Evolutionary conservation across 2,329 filamentous ascomycete species (phyloP), one percentile per base, ranked within the genome.

Genomic region (Aspergillus costaricaensis): DNA sequence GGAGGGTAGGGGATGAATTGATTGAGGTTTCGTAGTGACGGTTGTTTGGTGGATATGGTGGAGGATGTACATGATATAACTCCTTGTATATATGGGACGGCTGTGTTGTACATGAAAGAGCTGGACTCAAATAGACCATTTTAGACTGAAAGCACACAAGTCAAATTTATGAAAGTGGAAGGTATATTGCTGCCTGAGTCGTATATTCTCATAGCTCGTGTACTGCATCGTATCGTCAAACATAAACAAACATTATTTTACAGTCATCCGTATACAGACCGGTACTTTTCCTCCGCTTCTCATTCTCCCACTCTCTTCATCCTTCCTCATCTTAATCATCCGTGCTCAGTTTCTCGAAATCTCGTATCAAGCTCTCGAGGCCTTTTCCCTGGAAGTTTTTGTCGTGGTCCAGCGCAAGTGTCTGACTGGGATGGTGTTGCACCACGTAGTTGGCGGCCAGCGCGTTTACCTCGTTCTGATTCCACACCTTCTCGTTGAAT

Each of bases 1-100:
- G 63, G 4, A 62, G 66, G 50, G 70, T 62, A 8, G 63, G 62
- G 9, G 41, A 61, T 9, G 59, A 49, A 25, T 44, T 65, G 52
- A 57, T 67, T 19, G 56, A 30, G 15, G n/a, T 30, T 17, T 23
- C 21, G 21, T 30, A 30, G 23, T 44, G 17, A 21, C 10, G 19
- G 12, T 9, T 44, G n/a, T 17, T 9, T 4, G 7, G 39, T 43
- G 39, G n/a, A 19, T 14, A 43, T 4, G 41, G 41, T 10, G 41
- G 27, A 15, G 60, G 48, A 23, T 21, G 30, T n/a, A n/a, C 12
- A n/a, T 36, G 7, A 39, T 52, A 36, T 10, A 14, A 19, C 8
- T 36, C 12, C 19, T 52, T 39, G 32, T 23, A 36, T 36, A 36
- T 36, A 36, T 15, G 32, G 2, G 32, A 14, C 5, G 32, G 32